phyloP scores from a whole-genome alignment of 2,329 filamentous ascomycete genomes.

The Basipetospora chlamydospora region DNA sequence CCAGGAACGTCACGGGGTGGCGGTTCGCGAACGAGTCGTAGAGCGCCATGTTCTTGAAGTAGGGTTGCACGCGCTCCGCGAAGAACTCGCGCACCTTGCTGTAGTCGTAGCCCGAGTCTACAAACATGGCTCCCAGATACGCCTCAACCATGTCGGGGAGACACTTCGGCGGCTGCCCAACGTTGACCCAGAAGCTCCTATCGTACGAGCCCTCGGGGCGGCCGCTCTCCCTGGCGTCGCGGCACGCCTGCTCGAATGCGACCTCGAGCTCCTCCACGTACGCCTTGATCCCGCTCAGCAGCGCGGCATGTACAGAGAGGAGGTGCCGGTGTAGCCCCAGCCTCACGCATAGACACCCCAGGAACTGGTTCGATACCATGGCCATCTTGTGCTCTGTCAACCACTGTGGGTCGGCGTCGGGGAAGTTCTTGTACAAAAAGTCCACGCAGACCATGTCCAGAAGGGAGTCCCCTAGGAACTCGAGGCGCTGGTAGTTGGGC shows the following conservation, averaged over 20 bases:
- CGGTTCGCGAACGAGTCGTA: constrained; percentile 81
- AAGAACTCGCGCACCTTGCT: constrained; percentile 64
- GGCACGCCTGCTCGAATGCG: constrained; percentile 19
- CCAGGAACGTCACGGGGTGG: constrained; percentile 66
- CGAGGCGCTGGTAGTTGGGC: constrained; percentile 78
- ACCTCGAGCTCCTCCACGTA: constrained; percentile 45
- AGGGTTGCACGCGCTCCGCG: constrained; percentile 54
- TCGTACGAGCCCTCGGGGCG: constrained; percentile 24
- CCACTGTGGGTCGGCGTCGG: constrained; percentile 81
- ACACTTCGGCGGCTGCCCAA: constrained; percentile 52
- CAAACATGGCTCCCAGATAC: constrained; percentile 78
- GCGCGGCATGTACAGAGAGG: constrained; percentile 20
- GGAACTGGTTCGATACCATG: constrained; percentile 96
- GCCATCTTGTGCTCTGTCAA: constrained; percentile 97
- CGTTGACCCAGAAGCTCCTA: constrained; percentile 55
- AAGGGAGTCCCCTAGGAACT: constrained; percentile 82
- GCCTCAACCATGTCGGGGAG: constrained; percentile 82
- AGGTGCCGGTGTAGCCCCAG: constrained; percentile 67
- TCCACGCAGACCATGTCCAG: constrained; percentile 78
- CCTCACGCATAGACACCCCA: constrained; percentile 65
- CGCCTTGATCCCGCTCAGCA: constrained; percentile 29
- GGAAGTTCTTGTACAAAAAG: constrained; percentile 63
- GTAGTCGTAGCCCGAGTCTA: constrained; percentile 75
- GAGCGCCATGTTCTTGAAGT: constrained; percentile 71
- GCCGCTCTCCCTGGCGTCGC: constrained; percentile 16